Base-by-base conservation (phyloP, 768 basidiomycete genomes). In the Termitomyces sp. region DNA sequence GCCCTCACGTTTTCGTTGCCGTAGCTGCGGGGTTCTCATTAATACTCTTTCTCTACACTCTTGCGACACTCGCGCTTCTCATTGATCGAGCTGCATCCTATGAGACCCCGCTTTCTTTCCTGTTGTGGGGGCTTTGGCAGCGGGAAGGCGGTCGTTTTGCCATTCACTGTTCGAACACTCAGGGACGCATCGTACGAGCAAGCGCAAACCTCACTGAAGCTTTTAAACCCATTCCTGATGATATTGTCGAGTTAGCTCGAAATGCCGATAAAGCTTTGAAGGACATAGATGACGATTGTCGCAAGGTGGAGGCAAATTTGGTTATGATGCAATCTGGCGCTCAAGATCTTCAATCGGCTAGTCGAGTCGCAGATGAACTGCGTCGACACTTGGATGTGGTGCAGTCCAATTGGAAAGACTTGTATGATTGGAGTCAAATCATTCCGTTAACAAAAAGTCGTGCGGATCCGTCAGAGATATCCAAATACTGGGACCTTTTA, bases 21-120 rank as follows among this genome's bases (percentile, higher is more conserved):
- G 30, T 50, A 14, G 39, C 32, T 12, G 26, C 14, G 2, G 39
- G 49, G 2, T n/a, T 44, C 16, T 22, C 43, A 24, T 32, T 30
- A 14, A 27, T n/a, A 6, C 5, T 49, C 30, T n/a, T 49, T 24
- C 40, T 40, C n/a, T 56, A 56, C 26, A 26, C 9, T 27, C n/a
- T 43, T 39, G 47, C 47, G 7, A 56, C 55, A 3, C 37, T 56
- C 10, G 46, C 55, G 4, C 55, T 48, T 33, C 16, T 56, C 26
- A 27, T 49, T 12, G 55, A 56, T 33, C 48, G 27, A 22, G 34
- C 55, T 8, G 47, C 55, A 20, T 48, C 55, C 36, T 56, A 49
- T 18, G 47, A 56, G 36, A 56, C 55, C 27, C 39, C 48, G 32
- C 30, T 53, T 34, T 42, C 52, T 14, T 18, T 27, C 4, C 18